Evolutionary conservation across 202 grass and related monocot species (phyloP), one percentile per base, ranked within the genome.

Genomic region (Musa balbisiana): DNA sequence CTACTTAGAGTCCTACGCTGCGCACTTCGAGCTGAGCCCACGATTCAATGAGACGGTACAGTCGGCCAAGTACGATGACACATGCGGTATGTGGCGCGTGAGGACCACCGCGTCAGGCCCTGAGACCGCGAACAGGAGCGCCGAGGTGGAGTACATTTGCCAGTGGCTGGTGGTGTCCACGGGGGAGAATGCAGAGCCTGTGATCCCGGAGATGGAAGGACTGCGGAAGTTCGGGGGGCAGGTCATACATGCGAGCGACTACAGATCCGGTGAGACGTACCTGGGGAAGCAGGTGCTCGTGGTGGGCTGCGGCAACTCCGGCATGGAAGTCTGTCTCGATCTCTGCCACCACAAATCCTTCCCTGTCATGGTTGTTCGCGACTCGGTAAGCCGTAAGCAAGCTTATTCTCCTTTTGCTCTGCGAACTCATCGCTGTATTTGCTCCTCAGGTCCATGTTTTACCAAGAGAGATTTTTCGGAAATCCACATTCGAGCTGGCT

Each of bases 271-370:
- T 6, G 67, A 71, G 43, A 14, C 67, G 4, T 71, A 33, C 49
- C 15, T 0, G 2, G 67, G 67, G 6, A 71, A 71, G 15, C 33
- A 20, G 16, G 67, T 71, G 17, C 67, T 71, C 15, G 67, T 71
- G 13, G 67, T 71, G 6, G 67, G 67, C 16, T 71, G 67, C 14
- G 67, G 67, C 14, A 71, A 71, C 67, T 71, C 67, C 67, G 67
- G 67, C 27, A 71, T 71, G 67, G 67, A 71, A 26, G 8, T 71
- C 33, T 51, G 67, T 29, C 27, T 51, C 49, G 67, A 71, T 11
- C 67, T 71, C 29, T 71, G 67, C 15, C 29, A 71, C 27, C 67
- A 71, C 43, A 17, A 71, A 19, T 14, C 67, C 29, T 71, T 51
- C 43, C 67, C 67, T 10, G 49, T n/a, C 12, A n/a, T 71, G 67